These are phyloP conservation scores for Lactifluus subvellereus DNA, from an alignment of 768 basidiomycete species.

Conservation along the genomic window DNA sequence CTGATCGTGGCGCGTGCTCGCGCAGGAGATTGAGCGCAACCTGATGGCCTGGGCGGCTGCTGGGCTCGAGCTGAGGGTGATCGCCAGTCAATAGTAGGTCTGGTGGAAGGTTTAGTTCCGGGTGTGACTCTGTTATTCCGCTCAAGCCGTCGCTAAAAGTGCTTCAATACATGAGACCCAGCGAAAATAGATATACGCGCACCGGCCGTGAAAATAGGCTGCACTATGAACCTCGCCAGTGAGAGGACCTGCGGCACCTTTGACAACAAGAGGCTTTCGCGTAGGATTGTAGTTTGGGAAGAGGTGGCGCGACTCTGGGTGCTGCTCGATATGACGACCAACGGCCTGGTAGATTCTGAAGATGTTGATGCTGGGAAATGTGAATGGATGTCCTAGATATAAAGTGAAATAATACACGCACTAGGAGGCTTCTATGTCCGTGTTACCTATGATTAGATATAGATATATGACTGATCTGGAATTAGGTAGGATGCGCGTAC, in stretches of 20 bases:
- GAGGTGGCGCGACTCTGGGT: constrained; percentile 47
- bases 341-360: constrained; percentile 71
- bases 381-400: background rate
- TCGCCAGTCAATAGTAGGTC: constrained; percentile 23
- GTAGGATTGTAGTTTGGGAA: constrained; percentile 57
- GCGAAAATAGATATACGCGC: constrained; percentile 21
- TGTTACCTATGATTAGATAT: constrained; percentile 52
- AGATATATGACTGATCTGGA: background rate
- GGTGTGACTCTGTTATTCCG: constrained; percentile 54
- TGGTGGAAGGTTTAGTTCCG: constrained; percentile 46
- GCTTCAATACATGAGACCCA: background rate
- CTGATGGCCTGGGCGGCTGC: constrained; percentile 44
- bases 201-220: constrained; percentile 82
- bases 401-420: constrained; percentile 33
- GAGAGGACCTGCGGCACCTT: constrained; percentile 62
- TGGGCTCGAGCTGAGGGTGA: constrained; percentile 44
- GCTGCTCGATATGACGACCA: constrained; percentile 46
- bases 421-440: constrained; percentile 57
- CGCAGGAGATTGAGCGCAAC: constrained; percentile 52
- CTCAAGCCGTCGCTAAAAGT: constrained; percentile 60
- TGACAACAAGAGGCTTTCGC: constrained; percentile 54
- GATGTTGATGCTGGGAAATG: constrained; percentile 52
- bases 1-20: constrained; percentile 42
- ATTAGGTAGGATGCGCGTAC: constrained; percentile 38
- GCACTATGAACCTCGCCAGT: constrained; percentile 69